Conservation (phyloP, 768 basidiomycete species). For the Leccinum disarticulatum region DNA sequence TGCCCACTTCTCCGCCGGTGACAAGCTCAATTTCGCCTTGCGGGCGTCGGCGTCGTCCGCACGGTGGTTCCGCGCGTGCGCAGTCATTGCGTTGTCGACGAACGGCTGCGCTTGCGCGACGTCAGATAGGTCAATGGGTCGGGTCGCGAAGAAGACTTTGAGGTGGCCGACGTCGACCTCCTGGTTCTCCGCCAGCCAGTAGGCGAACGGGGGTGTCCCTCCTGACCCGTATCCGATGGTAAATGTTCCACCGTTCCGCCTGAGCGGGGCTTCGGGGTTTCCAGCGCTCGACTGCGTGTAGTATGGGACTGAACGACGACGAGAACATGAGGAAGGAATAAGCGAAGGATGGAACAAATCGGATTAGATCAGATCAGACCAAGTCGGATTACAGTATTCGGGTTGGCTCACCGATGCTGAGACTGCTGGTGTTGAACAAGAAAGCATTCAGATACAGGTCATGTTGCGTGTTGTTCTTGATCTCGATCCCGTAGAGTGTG, state of each 20-base stretch:
- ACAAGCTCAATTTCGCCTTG: neutral
- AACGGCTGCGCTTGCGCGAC: neutral
- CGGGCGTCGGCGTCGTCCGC: neutral
- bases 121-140: neutral
- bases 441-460: slow-evolving; percentile 1
- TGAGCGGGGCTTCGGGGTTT: neutral
- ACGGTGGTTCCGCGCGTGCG: neutral
- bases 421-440: neutral
- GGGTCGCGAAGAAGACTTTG: slow-evolving; percentile 1
- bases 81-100: neutral
- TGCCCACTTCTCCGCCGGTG: neutral
- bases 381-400: neutral
- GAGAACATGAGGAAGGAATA: neutral
- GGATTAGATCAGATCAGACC: neutral
- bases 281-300: neutral
- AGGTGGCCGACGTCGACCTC: slow-evolving; percentile 1
- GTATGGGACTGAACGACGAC: neutral
- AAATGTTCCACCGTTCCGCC: neutral
- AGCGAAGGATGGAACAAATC: neutral
- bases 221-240: neutral
- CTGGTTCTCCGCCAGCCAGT: slow-evolving; percentile 1
- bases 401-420: neutral
- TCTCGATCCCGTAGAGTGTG: slow-evolving; percentile 1
- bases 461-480: slow-evolving; percentile 9
- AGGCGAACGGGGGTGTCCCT: slow-evolving; percentile 5